Percentiles rank a stretch among this genome's conserved stretches.
Conservation (phyloP, 2,329 filamentous ascomycete genomes). For the Colletotrichum tabaci region DNA sequence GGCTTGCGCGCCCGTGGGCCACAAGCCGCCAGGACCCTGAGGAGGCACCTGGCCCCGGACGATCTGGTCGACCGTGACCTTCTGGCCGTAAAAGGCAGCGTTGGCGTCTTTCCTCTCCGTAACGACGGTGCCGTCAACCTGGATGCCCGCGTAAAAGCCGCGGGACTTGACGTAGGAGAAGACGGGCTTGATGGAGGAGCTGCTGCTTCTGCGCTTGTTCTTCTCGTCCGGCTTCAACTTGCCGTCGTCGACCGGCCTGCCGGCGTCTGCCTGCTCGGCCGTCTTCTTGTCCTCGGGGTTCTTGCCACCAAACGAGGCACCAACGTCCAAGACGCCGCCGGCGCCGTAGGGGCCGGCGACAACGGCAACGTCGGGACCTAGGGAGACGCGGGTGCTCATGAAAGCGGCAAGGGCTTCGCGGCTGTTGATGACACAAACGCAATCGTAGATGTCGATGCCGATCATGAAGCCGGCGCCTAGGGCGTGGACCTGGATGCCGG, state of each 20-base stretch:
- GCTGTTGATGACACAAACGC: constrained; percentile 88
- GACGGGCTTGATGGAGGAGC: constrained; percentile 56
- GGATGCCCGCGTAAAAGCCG: constrained; percentile 89
- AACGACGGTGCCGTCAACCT: constrained; percentile 88
- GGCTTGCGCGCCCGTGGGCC: constrained; percentile 51
- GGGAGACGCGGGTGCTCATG: constrained; percentile 79
- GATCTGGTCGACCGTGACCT: constrained; percentile 62
- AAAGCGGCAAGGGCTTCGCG: constrained; percentile 83
- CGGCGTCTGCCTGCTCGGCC: constrained; percentile 30
- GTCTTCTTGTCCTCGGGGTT: constrained; percentile 42
- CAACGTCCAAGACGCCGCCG: constrained; percentile 80
- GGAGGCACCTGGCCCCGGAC: constrained; percentile 60
- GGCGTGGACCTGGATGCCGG: constrained; percentile 86
- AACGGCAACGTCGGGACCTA: constrained; percentile 85
- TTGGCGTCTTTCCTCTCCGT: constrained; percentile 92
- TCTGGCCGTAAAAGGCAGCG: constrained; percentile 84
- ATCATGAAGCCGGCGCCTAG: constrained; percentile 85
- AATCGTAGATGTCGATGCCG: constrained; percentile 91
- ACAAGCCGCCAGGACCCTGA: constrained; percentile 47
- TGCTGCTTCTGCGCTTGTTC: constrained; percentile 41
- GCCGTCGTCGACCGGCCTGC: constrained; percentile 47
- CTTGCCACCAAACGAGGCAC: constrained; percentile 45
- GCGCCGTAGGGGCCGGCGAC: constrained; percentile 79
- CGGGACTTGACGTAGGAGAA: constrained; percentile 87
- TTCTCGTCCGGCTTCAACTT: constrained; percentile 60